Evolutionary conservation across 148 eudicot species (phyloP).

Genomic region (Rheum nobile): DNA sequence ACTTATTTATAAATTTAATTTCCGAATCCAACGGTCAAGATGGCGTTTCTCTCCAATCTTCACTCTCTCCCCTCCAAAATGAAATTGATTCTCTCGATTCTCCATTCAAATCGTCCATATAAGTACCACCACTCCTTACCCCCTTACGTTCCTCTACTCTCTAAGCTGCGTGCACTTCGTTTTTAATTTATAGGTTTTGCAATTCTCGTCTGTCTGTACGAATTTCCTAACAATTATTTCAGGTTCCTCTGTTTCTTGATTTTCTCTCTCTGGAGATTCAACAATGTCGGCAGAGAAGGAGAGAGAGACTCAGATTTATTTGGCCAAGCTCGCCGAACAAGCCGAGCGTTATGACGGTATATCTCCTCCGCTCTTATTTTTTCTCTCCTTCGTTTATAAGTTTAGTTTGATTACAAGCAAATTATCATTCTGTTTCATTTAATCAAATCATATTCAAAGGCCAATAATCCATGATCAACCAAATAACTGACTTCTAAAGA

Average conservation of each 20-base stretch:
- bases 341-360: slow-evolving; percentile 81
- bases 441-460: too few relatives aligned
- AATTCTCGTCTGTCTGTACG: too few relatives aligned
- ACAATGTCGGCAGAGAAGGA: slow-evolving; percentile 72
- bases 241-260: background rate
- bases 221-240: background rate
- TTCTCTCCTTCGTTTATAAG: too few relatives aligned
- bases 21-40: slow-evolving; percentile 1
- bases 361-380: background rate
- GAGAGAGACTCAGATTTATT: slow-evolving; percentile 63
- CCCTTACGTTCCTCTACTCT: background rate
- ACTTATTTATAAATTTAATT: background rate
- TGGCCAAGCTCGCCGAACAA: slow-evolving; percentile 79
- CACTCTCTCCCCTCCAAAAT: slow-evolving; percentile 2
- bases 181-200: background rate
- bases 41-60: background rate
- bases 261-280: slow-evolving; percentile 3
- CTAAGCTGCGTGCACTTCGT: background rate
- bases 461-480: too few relatives aligned
- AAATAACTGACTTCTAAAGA: too few relatives aligned
- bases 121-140: background rate
- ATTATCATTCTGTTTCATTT: too few relatives aligned
- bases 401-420: too few relatives aligned
- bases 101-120: background rate
- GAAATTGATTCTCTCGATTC: background rate